Evolutionary conservation across 371 early-diverging fungal species (phyloP).

Genomic region (Nematocida parisii): DNA sequence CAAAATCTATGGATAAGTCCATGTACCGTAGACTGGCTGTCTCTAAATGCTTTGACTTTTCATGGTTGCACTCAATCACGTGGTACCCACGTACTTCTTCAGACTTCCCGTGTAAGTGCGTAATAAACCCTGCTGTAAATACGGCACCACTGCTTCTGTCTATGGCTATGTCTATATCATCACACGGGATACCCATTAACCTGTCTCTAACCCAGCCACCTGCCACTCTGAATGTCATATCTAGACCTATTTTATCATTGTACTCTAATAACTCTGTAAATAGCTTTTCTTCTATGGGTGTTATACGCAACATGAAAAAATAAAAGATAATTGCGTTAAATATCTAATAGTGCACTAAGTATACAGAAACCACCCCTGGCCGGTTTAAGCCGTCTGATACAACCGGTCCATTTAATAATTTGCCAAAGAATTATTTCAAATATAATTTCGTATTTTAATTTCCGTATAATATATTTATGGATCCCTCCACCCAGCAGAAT

Average conservation of each 20-base stretch:
- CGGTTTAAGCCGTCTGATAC: too few species aligned
- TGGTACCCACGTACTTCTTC: slow-evolving; percentile 26
- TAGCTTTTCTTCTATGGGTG: slow-evolving; percentile 32
- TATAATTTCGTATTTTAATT: slow-evolving; percentile 34
- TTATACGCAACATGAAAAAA: slow-evolving; percentile 21
- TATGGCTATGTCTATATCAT: slow-evolving; percentile 91
- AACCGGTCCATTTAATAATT: background rate
- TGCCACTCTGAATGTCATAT: slow-evolving; percentile 64
- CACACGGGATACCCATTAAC: slow-evolving; percentile 79
- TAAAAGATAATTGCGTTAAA: slow-evolving; percentile 35
- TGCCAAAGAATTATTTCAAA: background rate
- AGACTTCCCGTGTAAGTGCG: slow-evolving; percentile 75
- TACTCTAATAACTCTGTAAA: slow-evolving; percentile 39
- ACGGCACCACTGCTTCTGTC: slow-evolving; percentile 87
- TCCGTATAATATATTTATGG: slow-evolving; percentile 7
- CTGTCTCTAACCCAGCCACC: slow-evolving; percentile 71
- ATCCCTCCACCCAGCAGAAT: slow-evolving; percentile 8
- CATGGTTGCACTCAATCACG: slow-evolving; percentile 75
- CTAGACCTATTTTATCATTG: slow-evolving; percentile 19
- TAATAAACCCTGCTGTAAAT: slow-evolving; percentile 75
- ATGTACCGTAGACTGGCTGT: slow-evolving; percentile 83
- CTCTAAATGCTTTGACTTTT: slow-evolving; percentile 93
- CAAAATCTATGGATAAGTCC: slow-evolving; percentile 84
- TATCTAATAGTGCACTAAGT: background rate
- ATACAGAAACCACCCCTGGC: too few species aligned